phyloP scores from a whole-genome alignment of 805 yeast genomes.

The Clavispora phyllophila region DNA sequence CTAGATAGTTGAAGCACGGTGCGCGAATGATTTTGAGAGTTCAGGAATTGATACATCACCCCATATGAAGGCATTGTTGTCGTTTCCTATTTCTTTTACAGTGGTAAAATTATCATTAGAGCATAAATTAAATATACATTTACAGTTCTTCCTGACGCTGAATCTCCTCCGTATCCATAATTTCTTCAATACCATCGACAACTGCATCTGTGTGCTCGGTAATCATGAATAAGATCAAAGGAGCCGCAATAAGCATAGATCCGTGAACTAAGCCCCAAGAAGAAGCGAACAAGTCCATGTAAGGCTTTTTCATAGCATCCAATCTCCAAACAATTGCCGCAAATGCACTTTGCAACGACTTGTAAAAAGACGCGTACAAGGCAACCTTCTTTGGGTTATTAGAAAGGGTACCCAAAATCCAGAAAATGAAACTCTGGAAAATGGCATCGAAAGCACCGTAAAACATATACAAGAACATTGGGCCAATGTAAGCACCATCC shows the following conservation, averaged over 20 bases:
- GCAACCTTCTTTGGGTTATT: constrained; percentile 54
- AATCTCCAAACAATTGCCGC: constrained; percentile 58
- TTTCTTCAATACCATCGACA: constrained; percentile 25
- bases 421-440: constrained; percentile 54
- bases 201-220: constrained; percentile 39
- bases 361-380: constrained; percentile 57
- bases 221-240: constrained; percentile 40
- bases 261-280: constrained; percentile 50
- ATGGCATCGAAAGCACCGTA: constrained; percentile 58
- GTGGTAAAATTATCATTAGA: constrained; percentile 11
- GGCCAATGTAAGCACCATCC: constrained; percentile 47
- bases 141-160: constrained; percentile 1
- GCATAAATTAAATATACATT: neutral
- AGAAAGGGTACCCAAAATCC: constrained; percentile 56
- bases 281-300: constrained; percentile 40
- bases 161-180: constrained; percentile 22
- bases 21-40: neutral
- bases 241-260: constrained; percentile 44
- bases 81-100: neutral
- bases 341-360: constrained; percentile 61
- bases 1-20: neutral
- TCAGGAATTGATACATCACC: neutral
- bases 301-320: constrained; percentile 38
- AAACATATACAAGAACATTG: constrained; percentile 57
- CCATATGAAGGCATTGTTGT: neutral